Base-by-base conservation (phyloP, 2,329 filamentous ascomycete genomes). In the Aspergillus latus region DNA sequence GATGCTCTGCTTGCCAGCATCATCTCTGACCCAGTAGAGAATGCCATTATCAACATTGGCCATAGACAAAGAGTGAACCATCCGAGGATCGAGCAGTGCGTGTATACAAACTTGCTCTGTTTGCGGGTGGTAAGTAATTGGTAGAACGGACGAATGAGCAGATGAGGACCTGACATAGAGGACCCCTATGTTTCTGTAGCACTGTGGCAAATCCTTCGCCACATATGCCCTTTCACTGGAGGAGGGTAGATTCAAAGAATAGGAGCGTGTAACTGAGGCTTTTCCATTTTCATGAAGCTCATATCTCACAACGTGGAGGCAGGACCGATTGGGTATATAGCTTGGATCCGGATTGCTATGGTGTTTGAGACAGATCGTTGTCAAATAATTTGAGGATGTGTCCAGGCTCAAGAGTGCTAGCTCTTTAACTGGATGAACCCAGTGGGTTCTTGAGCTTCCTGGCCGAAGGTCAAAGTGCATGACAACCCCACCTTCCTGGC, bases 401-500 rank as follows among this genome's bases (percentile, higher is more conserved):
- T 64, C 52, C 34, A 66, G 16, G 6, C 62, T 62, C 32, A 68
- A 44, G 2, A 59, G 50, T 32, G 59, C 49, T 32, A 63, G 48
- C 1, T 49, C 15, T 10, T 26, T n/a, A 44, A 46, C 4, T 59
- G 43, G 10, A 43, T 9, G 40, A 32, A 67, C 26, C 2, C 52
- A 60, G 29, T 59, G 67, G 49, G 62, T 51, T 6, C 54, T 32
- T 8, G 51, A 52, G 36, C 11, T 39, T 39, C 36, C 36, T 4
- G 64, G 54, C 9, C 61, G 30, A 40, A 67, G 57, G 13, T 63
- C 52, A 59, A 66, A 68, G 36, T 68, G 60, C 10, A 70, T 54
- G 29, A 68, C 32, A 28, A 45, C 62, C 15, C 60, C 54, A 9
- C 10, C 42, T 3, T 42, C 46, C n/a, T 21, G 43, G 15, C 21